These are phyloP conservation scores for Cyberlindnera japonica DNA, from an alignment of 805 yeast species.

Conservation along the genomic window DNA sequence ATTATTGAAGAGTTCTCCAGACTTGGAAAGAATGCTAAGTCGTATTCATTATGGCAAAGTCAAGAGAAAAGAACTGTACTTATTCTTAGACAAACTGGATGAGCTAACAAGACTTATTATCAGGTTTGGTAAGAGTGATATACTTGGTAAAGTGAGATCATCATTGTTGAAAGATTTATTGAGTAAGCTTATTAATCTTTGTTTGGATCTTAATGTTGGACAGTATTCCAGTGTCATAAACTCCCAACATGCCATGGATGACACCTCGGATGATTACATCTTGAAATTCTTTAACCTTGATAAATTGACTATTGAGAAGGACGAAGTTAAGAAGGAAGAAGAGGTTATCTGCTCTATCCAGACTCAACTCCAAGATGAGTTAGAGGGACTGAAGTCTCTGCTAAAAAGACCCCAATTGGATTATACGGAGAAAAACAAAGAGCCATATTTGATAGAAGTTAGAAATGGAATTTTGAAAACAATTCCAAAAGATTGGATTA, in stretches of 20 bases:
- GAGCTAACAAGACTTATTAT: slow-evolving; percentile 30
- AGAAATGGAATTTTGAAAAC: slow-evolving; percentile 47
- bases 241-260: slow-evolving; percentile 44
- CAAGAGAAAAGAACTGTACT: slow-evolving; percentile 56
- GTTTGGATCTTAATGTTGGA: slow-evolving; percentile 31
- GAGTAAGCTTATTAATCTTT: slow-evolving; percentile 33
- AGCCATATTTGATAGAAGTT: slow-evolving; percentile 75
- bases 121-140: slow-evolving; percentile 27
- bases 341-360: slow-evolving; percentile 44
- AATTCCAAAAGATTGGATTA: slow-evolving; percentile 75
- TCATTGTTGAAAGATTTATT: slow-evolving; percentile 38
- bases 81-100: slow-evolving; percentile 42
- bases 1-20: slow-evolving; percentile 40
- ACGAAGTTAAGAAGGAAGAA: slow-evolving; percentile 38
- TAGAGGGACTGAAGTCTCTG: slow-evolving; percentile 40
- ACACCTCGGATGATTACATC: slow-evolving; percentile 45
- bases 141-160: slow-evolving; percentile 27
- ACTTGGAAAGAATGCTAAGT: slow-evolving; percentile 54
- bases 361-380: slow-evolving; percentile 46
- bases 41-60: slow-evolving; percentile 58
- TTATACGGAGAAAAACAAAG: slow-evolving; percentile 55
- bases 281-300: slow-evolving; percentile 38
- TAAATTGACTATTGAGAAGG: slow-evolving; percentile 34
- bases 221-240: slow-evolving; percentile 48
- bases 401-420: slow-evolving; percentile 55